Evolutionary conservation across 2,329 filamentous ascomycete genomes (phyloP), one percentile per base, ranked within the genome.

Genomic region (Xenoacremonium recifei): DNA sequence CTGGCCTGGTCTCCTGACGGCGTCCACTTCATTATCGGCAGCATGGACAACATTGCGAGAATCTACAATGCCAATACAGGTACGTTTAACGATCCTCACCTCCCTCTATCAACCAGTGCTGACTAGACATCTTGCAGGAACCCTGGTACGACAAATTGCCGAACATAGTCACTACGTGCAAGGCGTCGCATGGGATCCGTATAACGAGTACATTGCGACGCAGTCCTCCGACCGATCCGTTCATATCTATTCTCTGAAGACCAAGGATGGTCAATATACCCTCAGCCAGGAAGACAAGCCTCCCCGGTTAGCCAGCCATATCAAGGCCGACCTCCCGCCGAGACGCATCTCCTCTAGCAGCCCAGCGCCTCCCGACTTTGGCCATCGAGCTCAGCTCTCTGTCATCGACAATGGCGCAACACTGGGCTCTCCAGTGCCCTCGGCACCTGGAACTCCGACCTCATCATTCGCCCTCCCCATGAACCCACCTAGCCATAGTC

Each of bases 101-200:
- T 21, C 30, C n/a, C n/a, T n/a, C n/a, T n/a, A n/a, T n/a, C 16
- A 23, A 33, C 41, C 36, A 21, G 6, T 17, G 40, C 44, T 50
- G 38, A 48, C 37, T 6, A n/a, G n/a, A n/a, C n/a, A n/a, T 36
- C 29, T 19, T 32, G 39, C 34, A 74, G 77, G 78, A 44, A 73
- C 75, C 21, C 65, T 91, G 51, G 86, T 96, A 44, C 85, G 92
- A 46, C 92, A 96, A 65, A 96, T 97, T 51, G 92, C 92, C 39
- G 92, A 97, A 65, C 92, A 97, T 68, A 95, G 89, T 59, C 93
- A 99, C 66, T 99, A 96, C 64, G 93, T 99, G 15, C 93, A 99
- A 69, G 93, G 93, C 35, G 95, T 99, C 6, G 87, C 93, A 4
- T 99, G 93, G 95, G 95, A 99, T 70, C 95, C 93, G 18, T 71